Percentiles rank a stretch among this genome's conserved stretches.
These are phyloP conservation scores for Neobulgaria alba DNA, from an alignment of 2,329 filamentous ascomycete species.

Conservation along the genomic window DNA sequence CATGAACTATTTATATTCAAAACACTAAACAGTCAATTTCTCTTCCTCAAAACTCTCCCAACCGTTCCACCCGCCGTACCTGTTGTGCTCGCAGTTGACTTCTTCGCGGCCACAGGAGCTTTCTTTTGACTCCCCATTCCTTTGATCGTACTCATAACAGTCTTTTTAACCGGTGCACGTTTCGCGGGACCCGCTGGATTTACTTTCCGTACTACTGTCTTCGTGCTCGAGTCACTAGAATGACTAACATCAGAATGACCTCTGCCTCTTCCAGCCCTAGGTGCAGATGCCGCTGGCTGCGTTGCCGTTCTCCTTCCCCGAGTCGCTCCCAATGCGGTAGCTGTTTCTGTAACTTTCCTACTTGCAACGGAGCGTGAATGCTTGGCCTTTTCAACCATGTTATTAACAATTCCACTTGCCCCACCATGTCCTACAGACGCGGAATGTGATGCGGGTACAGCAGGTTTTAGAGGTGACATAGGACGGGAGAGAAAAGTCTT, in stretches of 20 bases:
- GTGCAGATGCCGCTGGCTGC: slow-evolving; percentile 32
- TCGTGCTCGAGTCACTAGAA: slow-evolving; percentile 48
- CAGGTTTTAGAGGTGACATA: slow-evolving; percentile 52
- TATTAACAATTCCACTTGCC: slow-evolving; percentile 40
- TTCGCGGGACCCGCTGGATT: slow-evolving; percentile 32
- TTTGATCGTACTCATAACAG: slow-evolving; percentile 46
- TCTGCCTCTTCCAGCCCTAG: slow-evolving; percentile 41
- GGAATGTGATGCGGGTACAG: slow-evolving; percentile 22
- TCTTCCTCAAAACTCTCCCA: slow-evolving; percentile 28
- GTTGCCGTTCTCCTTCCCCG: slow-evolving; percentile 22
- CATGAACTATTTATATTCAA: too few species aligned
- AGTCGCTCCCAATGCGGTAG: slow-evolving; percentile 14
- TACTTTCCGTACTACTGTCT: slow-evolving; percentile 50
- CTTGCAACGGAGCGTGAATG: slow-evolving; percentile 41
- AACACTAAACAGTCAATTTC: slow-evolving; percentile 24
- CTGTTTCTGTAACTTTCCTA: slow-evolving; percentile 25
- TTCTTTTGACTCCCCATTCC: slow-evolving; percentile 46
- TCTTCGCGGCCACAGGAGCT: slow-evolving; percentile 32
- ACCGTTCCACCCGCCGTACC: slow-evolving; percentile 16
- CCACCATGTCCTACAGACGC: slow-evolving; percentile 27
- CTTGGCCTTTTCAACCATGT: slow-evolving; percentile 54
- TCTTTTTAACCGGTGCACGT: slow-evolving; percentile 39
- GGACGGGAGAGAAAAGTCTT: slow-evolving; percentile 52
- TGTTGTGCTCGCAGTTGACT: slow-evolving; percentile 12
- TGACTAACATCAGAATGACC: too few species aligned